phyloP scores from a whole-genome alignment of 2,329 filamentous ascomycete genomes.

The Pseudogymnoascus sp. region DNA sequence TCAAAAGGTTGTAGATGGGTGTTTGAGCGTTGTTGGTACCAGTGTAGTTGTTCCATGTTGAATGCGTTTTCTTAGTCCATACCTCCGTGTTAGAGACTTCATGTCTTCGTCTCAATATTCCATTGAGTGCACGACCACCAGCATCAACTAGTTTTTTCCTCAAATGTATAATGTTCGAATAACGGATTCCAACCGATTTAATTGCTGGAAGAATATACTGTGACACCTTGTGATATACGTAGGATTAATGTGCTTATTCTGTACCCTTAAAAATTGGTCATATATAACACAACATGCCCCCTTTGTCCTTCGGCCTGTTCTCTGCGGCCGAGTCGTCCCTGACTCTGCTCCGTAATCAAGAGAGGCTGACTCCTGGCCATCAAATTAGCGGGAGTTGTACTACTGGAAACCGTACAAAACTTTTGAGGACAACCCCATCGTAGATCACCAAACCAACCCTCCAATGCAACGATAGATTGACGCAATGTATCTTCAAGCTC shows the following conservation, averaged over 20 bases:
- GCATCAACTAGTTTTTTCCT: constrained; percentile 7
- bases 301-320: not conserved
- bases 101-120: constrained; percentile 8
- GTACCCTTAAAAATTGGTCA: no score
- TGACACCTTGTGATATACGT: not conserved
- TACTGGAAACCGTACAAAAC: constrained; percentile 6
- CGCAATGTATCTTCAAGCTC: not conserved
- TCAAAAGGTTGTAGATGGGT: constrained; percentile 5
- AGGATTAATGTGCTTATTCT: not conserved
- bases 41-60: constrained; percentile 11
- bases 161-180: constrained; percentile 9
- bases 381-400: not conserved
- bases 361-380: not conserved
- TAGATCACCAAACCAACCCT: not conserved
- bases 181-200: not conserved
- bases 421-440: not conserved
- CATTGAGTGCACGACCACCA: not conserved
- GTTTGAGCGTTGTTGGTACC: constrained; percentile 10
- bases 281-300: not conserved
- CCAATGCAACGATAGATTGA: constrained; percentile 2
- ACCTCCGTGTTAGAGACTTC: constrained; percentile 8
- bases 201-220: not conserved
- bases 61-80: constrained; percentile 9
- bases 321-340: not conserved
- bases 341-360: not conserved